A percentile compares a stretch with the other conserved stretches of the same genome.
phyloP scores from a whole-genome alignment of 345 rosid species.

The Psidium guajava region DNA sequence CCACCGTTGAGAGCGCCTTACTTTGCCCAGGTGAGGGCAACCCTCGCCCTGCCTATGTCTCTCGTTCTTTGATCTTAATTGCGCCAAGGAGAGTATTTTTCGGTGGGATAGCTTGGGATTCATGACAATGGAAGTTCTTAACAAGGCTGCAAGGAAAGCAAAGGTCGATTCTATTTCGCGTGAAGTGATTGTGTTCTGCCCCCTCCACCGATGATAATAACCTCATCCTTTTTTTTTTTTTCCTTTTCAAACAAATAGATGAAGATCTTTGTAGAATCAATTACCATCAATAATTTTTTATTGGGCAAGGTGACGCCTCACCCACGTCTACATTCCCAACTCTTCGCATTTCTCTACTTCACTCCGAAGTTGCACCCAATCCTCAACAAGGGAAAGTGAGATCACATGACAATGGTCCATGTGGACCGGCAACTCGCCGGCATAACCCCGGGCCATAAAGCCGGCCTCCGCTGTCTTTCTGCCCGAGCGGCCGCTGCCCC shows the following conservation, averaged over 20 bases:
- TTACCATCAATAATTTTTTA: too few relatives aligned
- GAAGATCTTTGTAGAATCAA: too few relatives aligned
- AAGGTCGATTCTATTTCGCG: neutral
- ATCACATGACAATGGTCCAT: slow-evolving; percentile 55
- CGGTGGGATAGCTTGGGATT: too few relatives aligned
- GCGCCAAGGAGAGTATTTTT: too few relatives aligned
- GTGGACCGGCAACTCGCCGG: slow-evolving; percentile 97
- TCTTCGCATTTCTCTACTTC: neutral
- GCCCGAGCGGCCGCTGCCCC: slow-evolving; percentile 71
- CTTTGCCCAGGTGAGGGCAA: too few relatives aligned
- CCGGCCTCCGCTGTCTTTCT: slow-evolving; percentile 93
- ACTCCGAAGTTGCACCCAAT: neutral
- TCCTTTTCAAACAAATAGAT: neutral
- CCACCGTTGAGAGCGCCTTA: too few relatives aligned
- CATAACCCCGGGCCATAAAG: slow-evolving; percentile 78
- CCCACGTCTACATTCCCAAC: neutral
- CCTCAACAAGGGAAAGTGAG: neutral
- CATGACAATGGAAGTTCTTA: too few relatives aligned
- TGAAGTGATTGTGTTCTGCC: neutral
- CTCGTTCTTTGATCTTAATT: too few relatives aligned
- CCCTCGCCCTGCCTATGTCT: too few relatives aligned
- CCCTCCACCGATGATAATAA: too few relatives aligned
- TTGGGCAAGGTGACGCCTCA: too few relatives aligned
- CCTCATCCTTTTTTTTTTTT: neutral
- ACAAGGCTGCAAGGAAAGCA: neutral